Conservation (phyloP, 495 filamentous ascomycete species). For the Penicillium pancosmium region DNA sequence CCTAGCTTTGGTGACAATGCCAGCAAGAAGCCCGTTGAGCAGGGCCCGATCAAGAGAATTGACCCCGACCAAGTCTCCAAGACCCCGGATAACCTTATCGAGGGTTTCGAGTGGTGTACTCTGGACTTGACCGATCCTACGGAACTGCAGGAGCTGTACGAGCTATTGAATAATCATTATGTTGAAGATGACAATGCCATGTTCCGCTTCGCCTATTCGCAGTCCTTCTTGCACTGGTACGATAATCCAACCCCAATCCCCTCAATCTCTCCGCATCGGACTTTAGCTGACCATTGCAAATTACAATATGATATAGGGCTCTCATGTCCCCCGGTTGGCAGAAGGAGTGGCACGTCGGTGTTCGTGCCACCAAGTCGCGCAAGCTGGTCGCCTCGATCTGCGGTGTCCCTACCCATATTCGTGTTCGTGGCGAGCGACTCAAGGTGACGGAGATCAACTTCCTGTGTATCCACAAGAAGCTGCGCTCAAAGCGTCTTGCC, state of each 20-base stretch:
- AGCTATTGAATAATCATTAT: slow-evolving; percentile 87
- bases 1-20: slow-evolving; percentile 69
- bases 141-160: slow-evolving; percentile 86
- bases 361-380: slow-evolving; percentile 72
- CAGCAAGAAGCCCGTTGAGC: slow-evolving; percentile 40
- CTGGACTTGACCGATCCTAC: slow-evolving; percentile 80
- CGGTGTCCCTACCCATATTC: slow-evolving; percentile 80
- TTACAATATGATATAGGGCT: slow-evolving; percentile 62
- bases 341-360: slow-evolving; percentile 93
- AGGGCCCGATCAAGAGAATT: slow-evolving; percentile 70
- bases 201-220: slow-evolving; percentile 95
- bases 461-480: slow-evolving; percentile 96
- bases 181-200: slow-evolving; percentile 96
- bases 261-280: not conserved
- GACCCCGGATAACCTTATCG: slow-evolving; percentile 63
- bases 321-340: slow-evolving; percentile 94
- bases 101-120: slow-evolving; percentile 91
- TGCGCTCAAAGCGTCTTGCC: slow-evolving; percentile 86
- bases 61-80: slow-evolving; percentile 74
- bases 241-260: slow-evolving; percentile 14
- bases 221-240: slow-evolving; percentile 85
- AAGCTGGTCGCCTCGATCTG: slow-evolving; percentile 95
- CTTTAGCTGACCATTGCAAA: slow-evolving; percentile 8
- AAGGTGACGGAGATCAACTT: slow-evolving; percentile 94
- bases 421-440: slow-evolving; percentile 74